Base-by-base conservation (phyloP, 2,329 filamentous ascomycete species). In the Curvularia lunata region DNA sequence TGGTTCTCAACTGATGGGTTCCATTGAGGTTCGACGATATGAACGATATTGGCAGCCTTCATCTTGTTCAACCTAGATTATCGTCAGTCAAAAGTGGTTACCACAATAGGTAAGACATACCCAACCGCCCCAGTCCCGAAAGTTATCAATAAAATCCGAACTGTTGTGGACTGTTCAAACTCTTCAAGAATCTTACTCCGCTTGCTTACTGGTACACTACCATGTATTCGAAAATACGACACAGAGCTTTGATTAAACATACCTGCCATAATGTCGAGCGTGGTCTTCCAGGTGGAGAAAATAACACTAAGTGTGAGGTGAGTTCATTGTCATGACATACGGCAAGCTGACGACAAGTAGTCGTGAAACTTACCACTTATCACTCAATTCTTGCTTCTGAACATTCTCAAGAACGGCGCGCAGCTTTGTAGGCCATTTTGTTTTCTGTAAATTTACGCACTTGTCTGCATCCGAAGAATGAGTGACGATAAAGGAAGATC, bases 21-120 rank as follows among this genome's bases (percentile, higher is more conserved):
- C 83, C 83, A 85, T 25, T 85, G 84, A 0, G 81, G 78, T 48
- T 85, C 84, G 0, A 85, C 69, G 2, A 85, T 79, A 56, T 82
- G 82, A 0, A 85, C 78, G 0, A 79, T 75, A 42, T 80, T 82
- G 0, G 82, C 82, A 0, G 74, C 75, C 0, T 80, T 78, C 3
- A 85, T 72, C n/a, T 84, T 84, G 0, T 85, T 57, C 9, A 81
- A 81, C 19, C 0, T 45, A 6, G 1, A 18, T 18, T 12, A 2
- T 9, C 16, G 9, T 27, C 9, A 45, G 23, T 30, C 16, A 28
- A 30, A 18, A 8, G 6, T 5, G 16, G 4, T 23, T n/a, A 6
- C 12, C 9, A 12, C 1, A 12, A 9, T 3, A 4, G 6, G 3
- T 9, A 30, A 45, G 5, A 56, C 74, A 48, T 64, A 82, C 82